Percentiles rank a stretch among this genome's conserved stretches.
Conservation (phyloP, 139 green algal genomes). For the Mesostigma viride region DNA sequence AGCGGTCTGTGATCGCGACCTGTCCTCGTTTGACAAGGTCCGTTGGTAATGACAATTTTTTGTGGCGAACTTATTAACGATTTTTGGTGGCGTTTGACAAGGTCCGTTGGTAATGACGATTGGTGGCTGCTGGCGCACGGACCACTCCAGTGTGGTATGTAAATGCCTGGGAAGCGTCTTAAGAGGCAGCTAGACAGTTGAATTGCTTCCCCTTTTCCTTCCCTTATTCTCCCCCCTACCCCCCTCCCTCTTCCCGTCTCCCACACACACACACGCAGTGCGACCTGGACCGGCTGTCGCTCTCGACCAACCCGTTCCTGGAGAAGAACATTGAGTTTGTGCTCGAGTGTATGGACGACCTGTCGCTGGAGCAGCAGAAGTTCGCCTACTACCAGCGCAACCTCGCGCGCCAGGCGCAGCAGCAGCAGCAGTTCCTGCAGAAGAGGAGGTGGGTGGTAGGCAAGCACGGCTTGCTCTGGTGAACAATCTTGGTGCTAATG, state of each 20-base stretch:
- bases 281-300: constrained; percentile 63
- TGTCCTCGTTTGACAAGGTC: too few relatives aligned
- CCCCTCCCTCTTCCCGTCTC: not conserved
- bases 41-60: too few relatives aligned
- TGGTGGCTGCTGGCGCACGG: too few relatives aligned
- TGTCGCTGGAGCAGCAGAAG: constrained; percentile 52
- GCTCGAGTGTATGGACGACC: constrained; percentile 87
- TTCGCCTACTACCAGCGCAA: constrained; percentile 61
- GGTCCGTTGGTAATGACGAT: too few relatives aligned
- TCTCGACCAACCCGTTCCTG: constrained; percentile 62
- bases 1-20: too few relatives aligned
- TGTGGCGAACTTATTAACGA: too few relatives aligned
- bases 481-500: not conserved
- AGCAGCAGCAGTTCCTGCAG: constrained; percentile 61
- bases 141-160: too few relatives aligned
- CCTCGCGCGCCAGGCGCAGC: constrained; percentile 56
- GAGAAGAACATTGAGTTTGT: constrained; percentile 81
- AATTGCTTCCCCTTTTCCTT: not conserved
- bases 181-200: too few relatives aligned
- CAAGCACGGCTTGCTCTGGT: not conserved
- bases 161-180: too few relatives aligned
- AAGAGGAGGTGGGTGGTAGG: constrained; percentile 42
- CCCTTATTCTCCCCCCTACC: not conserved
- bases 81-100: too few relatives aligned
- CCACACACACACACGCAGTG: constrained; percentile 22